Conservation (phyloP, 345 rosid genomes). For the Atalantia buxifolia region DNA sequence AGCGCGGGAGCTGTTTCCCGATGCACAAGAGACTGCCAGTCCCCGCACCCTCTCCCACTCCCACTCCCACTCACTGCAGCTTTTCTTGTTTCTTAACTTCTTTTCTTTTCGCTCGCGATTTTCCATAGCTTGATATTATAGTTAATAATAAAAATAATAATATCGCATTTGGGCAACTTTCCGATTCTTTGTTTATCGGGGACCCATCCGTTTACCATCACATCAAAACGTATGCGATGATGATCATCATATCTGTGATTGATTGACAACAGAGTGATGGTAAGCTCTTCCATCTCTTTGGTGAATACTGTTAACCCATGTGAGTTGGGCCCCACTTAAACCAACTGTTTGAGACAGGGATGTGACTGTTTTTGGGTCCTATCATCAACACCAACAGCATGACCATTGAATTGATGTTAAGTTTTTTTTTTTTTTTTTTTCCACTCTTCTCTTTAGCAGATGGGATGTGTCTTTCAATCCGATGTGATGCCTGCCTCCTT, state of each 20-base stretch:
- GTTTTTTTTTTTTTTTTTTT: too few species aligned
- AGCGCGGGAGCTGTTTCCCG: conserved; percentile 82
- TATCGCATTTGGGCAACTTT: neutral
- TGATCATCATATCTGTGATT: neutral
- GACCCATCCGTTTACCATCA: conserved; percentile 2
- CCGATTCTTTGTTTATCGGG: neutral
- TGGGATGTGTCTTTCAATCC: conserved; percentile 24
- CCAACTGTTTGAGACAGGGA: conserved; percentile 28
- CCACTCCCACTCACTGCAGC: too few species aligned
- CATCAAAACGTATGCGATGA: neutral
- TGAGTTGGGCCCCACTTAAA: conserved; percentile 33
- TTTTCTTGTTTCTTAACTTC: neutral
- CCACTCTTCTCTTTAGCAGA: neutral
- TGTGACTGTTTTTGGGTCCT: conserved; percentile 30
- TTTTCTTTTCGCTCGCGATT: neutral
- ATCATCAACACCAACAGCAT: conserved; percentile 4
- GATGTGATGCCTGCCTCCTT: conserved; percentile 19
- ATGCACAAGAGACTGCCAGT: conserved; percentile 26
- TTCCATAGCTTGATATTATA: neutral
- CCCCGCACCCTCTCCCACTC: neutral
- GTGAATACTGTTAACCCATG: conserved; percentile 32
- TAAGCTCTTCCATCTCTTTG: neutral
- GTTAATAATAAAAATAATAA: neutral
- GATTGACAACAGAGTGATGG: conserved; percentile 1
- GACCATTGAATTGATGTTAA: neutral